Conservation (phyloP, 73 alveolate genomes). For the Urostyla sp. region DNA sequence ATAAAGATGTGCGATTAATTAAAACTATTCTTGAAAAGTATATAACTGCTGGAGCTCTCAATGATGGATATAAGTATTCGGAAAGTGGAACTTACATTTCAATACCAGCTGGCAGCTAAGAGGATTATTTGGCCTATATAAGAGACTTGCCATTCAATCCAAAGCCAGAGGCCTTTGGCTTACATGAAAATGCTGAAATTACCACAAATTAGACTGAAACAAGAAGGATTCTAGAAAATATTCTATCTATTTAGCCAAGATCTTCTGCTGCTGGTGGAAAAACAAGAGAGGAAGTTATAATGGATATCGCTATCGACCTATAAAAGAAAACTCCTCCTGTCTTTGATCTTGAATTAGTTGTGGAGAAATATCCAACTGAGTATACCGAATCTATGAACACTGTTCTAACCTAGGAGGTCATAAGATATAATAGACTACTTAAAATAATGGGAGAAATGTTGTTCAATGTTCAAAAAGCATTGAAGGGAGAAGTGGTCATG, state of each 20-base stretch:
- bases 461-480: constrained; percentile 86
- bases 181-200: constrained; percentile 98
- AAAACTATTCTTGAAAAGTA: constrained; percentile 91
- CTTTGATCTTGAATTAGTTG: constrained; percentile 91
- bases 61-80: constrained; percentile 91
- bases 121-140: constrained; percentile 88
- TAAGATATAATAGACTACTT: constrained; percentile 94
- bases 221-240: constrained; percentile 87
- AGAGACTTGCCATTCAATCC: constrained; percentile 90
- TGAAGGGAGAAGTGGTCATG: constrained; percentile 96
- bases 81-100: constrained; percentile 93
- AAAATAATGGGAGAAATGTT: constrained; percentile 89
- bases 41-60: constrained; percentile 89
- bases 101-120: constrained; percentile 88
- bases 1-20: constrained; percentile 93
- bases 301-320: constrained; percentile 90
- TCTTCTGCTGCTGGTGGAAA: constrained; percentile 92
- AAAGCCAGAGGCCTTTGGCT: constrained; percentile 97
- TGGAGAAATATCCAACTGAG: constrained; percentile 91
- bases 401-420: constrained; percentile 97
- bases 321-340: constrained; percentile 94
- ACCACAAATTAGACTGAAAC: constrained; percentile 95
- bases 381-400: constrained; percentile 98
- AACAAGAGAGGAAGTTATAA: constrained; percentile 93
- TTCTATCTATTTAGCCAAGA: constrained; percentile 95